A percentile compares a stretch with the other conserved stretches of the same genome.
These are phyloP conservation scores for Pelargonium fulgidum DNA, from an alignment of 441 rosid genomes.

Conservation along the genomic window DNA sequence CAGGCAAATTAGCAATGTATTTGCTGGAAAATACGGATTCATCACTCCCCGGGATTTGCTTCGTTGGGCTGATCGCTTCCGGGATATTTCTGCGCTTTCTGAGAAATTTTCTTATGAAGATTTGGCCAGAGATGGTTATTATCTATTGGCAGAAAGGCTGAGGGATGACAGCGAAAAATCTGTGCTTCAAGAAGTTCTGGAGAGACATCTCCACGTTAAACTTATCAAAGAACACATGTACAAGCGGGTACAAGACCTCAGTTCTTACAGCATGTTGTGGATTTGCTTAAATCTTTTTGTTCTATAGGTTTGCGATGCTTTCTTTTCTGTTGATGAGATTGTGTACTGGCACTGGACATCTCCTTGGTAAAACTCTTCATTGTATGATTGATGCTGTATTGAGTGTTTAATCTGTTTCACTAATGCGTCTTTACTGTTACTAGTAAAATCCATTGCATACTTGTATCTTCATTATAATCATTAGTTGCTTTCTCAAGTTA, in stretches of 20 bases:
- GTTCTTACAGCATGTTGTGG: background rate
- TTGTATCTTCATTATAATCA: background rate
- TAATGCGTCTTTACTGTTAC: background rate
- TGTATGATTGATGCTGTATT: background rate
- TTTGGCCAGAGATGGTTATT: slow-evolving; percentile 90
- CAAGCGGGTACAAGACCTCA: slow-evolving; percentile 40
- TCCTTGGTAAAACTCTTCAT: background rate
- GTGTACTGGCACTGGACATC: background rate
- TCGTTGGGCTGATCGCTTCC: slow-evolving; percentile 94
- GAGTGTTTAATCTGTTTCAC: background rate
- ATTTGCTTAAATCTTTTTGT: background rate
- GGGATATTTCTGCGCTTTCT: no score
- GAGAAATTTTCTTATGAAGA: no score
- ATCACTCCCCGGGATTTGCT: slow-evolving; percentile 96
- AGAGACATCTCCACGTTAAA: slow-evolving; percentile 57
- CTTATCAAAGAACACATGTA: slow-evolving; percentile 65
- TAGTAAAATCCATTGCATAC: background rate
- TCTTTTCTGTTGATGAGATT: background rate
- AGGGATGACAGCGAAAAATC: slow-evolving; percentile 78
- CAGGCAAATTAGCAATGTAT: slow-evolving; percentile 89
- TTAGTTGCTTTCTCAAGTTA: background rate
- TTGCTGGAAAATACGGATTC: slow-evolving; percentile 99
- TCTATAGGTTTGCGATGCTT: background rate
- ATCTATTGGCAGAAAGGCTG: slow-evolving; percentile 89
- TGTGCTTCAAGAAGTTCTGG: no score